phyloP scores from a whole-genome alignment of 2,329 filamentous ascomycete genomes.

The Colletotrichum plurivorum region DNA sequence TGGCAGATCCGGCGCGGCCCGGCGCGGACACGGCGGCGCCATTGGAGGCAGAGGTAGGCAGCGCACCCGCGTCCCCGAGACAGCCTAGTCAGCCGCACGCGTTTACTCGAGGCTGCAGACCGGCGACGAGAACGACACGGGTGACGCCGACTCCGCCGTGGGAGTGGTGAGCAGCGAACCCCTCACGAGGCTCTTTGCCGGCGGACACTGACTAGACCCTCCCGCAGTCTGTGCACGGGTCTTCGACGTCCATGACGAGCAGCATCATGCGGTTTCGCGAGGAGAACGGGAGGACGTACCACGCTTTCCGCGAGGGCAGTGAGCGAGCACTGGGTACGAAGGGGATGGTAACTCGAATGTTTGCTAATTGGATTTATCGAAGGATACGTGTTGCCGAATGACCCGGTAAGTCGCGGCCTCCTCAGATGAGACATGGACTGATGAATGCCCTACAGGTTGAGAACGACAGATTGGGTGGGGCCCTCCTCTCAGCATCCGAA shows the following conservation, averaged over 20 bases:
- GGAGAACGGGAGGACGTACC: conserved; percentile 58
- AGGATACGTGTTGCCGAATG: conserved; percentile 47
- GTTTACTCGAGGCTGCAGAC: not conserved
- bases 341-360: not conserved
- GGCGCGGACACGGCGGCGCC: conserved; percentile 4
- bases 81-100: not conserved
- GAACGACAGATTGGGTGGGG: conserved; percentile 44
- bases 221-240: conserved; percentile 39
- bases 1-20: not conserved
- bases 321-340: not conserved
- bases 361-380: not conserved
- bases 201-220: not conserved
- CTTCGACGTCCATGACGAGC: conserved; percentile 50
- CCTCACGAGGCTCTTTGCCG: not conserved
- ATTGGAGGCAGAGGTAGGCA: conserved; percentile 15
- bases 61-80: not conserved
- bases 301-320: conserved; percentile 50
- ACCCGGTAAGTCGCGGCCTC: conserved; percentile 40
- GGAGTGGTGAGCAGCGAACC: not conserved
- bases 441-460: conserved; percentile 38
- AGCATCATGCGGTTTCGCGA: conserved; percentile 55
- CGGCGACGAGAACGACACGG: conserved; percentile 4
- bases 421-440: not conserved
- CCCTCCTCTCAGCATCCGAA: too few species aligned
- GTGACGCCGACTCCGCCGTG: conserved; percentile 12